Conservation (phyloP, 805 yeast genomes). For the Kazachstania africana region DNA sequence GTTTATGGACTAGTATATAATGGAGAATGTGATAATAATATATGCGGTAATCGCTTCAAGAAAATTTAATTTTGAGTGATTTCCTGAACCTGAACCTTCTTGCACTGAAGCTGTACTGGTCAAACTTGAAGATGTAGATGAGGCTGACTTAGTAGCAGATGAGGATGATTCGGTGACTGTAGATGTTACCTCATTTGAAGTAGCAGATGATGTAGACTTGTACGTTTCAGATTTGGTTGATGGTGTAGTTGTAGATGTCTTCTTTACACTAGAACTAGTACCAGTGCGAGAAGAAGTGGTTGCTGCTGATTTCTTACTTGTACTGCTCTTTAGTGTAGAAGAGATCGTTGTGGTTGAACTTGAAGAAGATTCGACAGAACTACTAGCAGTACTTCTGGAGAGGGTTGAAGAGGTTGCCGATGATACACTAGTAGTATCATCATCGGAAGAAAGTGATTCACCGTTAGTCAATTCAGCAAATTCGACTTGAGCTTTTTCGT, state of each 20-base stretch:
- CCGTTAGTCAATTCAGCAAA: conserved; percentile 25
- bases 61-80: too few species aligned
- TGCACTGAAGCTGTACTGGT: too few species aligned
- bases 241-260: too few species aligned
- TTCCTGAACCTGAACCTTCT: neutral
- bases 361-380: conserved; percentile 6
- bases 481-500: conserved; percentile 32
- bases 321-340: neutral
- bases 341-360: conserved; percentile 3
- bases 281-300: neutral
- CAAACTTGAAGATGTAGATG: conserved; percentile 2
- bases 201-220: too few species aligned
- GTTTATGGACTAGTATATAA: neutral
- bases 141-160: conserved; percentile 1
- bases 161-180: neutral
- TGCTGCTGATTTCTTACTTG: neutral
- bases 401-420: conserved; percentile 5
- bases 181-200: too few species aligned
- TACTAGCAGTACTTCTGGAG: conserved; percentile 4
- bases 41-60: conserved; percentile 1
- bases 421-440: conserved; percentile 6
- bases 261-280: neutral
- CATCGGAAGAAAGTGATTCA: conserved; percentile 7
- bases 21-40: neutral
- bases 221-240: too few species aligned